phyloP scores from a whole-genome alignment of 805 yeast species.

The Pichia cephalocereana region DNA sequence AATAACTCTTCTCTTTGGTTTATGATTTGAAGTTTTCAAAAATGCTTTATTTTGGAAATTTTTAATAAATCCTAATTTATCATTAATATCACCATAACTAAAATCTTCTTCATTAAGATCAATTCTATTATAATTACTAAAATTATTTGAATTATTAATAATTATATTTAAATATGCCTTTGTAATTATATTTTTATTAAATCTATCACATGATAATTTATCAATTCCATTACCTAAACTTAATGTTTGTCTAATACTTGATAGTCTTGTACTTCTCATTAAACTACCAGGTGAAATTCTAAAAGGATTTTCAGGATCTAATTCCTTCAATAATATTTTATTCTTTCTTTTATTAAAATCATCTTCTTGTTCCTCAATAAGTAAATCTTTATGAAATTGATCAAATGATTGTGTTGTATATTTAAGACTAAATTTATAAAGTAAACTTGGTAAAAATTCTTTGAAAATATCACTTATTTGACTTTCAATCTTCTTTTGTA shows the following conservation, averaged over 20 bases:
- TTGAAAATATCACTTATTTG: constrained; percentile 74
- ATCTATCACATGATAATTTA: constrained; percentile 24
- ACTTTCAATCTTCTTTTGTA: constrained; percentile 74
- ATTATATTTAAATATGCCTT: constrained; percentile 25
- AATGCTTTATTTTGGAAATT: constrained; percentile 37
- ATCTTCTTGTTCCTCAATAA: constrained; percentile 23
- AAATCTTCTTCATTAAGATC: constrained; percentile 25
- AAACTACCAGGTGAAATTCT: constrained; percentile 54
- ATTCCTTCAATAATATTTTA: constrained; percentile 32
- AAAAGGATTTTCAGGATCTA: constrained; percentile 52
- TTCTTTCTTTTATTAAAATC: constrained; percentile 27
- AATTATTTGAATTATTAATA: constrained; percentile 19
- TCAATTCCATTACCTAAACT: constrained; percentile 38
- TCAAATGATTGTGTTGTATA: constrained; percentile 38
- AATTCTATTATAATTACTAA: constrained; percentile 21
- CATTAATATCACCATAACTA: constrained; percentile 25
- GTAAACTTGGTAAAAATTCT: constrained; percentile 73
- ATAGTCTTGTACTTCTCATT: constrained; percentile 57
- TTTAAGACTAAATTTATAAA: constrained; percentile 65
- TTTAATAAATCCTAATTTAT: constrained; percentile 32
- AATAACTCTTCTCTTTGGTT: constrained; percentile 23
- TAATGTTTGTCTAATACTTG: constrained; percentile 71
- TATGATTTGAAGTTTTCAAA: constrained; percentile 24
- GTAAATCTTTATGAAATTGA: constrained; percentile 28
- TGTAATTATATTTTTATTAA: constrained; percentile 26